Evolutionary conservation across 1,284 basidiomycete species (phyloP).

Genomic region (Leccinum fuscescens): DNA sequence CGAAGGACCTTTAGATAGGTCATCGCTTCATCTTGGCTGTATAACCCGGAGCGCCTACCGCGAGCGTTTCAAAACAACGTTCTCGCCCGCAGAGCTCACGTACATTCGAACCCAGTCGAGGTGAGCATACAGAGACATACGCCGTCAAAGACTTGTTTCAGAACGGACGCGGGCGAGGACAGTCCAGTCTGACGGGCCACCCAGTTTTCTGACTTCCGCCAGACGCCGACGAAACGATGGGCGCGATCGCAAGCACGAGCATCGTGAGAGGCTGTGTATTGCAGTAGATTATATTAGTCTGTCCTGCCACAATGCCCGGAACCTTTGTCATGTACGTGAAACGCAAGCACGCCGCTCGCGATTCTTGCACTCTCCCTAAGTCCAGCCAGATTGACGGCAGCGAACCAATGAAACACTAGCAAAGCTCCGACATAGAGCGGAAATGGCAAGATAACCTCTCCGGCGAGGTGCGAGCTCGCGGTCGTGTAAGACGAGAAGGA

Average conservation of each 20-base stretch:
- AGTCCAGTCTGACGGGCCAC: constrained; percentile 32
- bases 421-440: constrained; percentile 48
- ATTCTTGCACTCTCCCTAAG: constrained; percentile 61
- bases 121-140: constrained; percentile 68
- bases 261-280: constrained; percentile 40
- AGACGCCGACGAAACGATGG: constrained; percentile 50
- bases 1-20: constrained; percentile 57
- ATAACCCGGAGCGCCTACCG: constrained; percentile 61
- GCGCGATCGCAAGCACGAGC: constrained; percentile 47
- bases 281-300: constrained; percentile 6
- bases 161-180: constrained; percentile 32
- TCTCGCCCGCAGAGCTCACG: constrained; percentile 12
- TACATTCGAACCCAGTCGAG: constrained; percentile 69
- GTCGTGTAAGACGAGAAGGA: constrained; percentile 37
- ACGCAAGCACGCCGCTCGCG: constrained; percentile 51
- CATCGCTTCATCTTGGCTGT: constrained; percentile 55
- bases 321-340: constrained; percentile 48
- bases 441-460: constrained; percentile 54
- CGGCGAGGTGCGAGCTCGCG: constrained; percentile 61
- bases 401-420: constrained; percentile 52
- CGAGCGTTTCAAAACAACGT: neutral
- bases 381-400: constrained; percentile 54
- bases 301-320: neutral
- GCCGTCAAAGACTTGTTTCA: constrained; percentile 56
- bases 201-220: constrained; percentile 59